Evolutionary conservation across 495 filamentous ascomycete species (phyloP).

Genomic region (Tuber calosporum): DNA sequence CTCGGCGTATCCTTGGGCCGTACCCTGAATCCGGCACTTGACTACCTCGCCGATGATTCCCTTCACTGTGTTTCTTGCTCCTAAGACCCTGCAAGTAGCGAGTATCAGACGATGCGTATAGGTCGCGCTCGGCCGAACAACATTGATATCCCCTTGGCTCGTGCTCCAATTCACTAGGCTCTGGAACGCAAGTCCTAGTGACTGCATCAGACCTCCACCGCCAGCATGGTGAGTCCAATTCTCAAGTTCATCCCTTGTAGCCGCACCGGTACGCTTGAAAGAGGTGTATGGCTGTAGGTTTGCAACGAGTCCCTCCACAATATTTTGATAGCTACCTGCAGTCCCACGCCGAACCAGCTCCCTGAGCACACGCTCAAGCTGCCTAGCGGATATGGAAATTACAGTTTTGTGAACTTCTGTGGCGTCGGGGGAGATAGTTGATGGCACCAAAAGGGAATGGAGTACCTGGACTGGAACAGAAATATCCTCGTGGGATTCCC

Average conservation of each 20-base stretch:
- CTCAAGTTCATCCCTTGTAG: constrained; percentile 67
- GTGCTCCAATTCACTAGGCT: constrained; percentile 66
- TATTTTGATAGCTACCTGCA: constrained; percentile 42
- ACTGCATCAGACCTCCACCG: constrained; percentile 56
- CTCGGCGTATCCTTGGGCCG: constrained; percentile 26
- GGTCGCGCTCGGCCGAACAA: constrained; percentile 59
- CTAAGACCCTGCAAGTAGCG: constrained; percentile 59
- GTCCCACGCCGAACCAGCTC: constrained; percentile 64
- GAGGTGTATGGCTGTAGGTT: constrained; percentile 61
- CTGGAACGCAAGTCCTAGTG: constrained; percentile 58
- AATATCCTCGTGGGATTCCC: constrained; percentile 52
- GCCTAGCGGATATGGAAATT: constrained; percentile 70
- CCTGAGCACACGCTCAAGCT: constrained; percentile 66
- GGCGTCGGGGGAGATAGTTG: constrained; percentile 71
- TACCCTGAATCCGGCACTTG: constrained; percentile 45
- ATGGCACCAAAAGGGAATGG: constrained; percentile 65
- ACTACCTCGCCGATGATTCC: constrained; percentile 66
- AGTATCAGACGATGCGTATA: constrained; percentile 76
- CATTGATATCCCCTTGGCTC: constrained; percentile 46
- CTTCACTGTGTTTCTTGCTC: constrained; percentile 55
- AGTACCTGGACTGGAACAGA: constrained; percentile 69
- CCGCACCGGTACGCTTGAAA: constrained; percentile 54
- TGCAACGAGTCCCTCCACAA: constrained; percentile 55
- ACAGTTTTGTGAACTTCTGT: constrained; percentile 73
- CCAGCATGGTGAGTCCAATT: constrained; percentile 58